A percentile compares a stretch with the other conserved stretches of the same genome.
These are phyloP conservation scores for Podaxis sp. DNA, from an alignment of 768 basidiomycete species.

Conservation along the genomic window DNA sequence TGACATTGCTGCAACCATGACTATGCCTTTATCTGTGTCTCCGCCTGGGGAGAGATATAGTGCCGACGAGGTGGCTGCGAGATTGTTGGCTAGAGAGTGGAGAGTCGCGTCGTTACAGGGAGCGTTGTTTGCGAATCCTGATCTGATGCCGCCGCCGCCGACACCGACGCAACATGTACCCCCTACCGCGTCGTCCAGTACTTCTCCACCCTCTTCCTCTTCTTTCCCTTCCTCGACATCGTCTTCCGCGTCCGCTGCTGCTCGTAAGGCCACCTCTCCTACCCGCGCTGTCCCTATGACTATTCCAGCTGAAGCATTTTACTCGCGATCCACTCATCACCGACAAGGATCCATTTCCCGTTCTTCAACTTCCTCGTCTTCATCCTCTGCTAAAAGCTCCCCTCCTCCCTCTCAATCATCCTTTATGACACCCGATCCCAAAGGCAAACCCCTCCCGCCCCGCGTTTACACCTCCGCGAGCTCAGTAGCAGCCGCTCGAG, in stretches of 20 bases:
- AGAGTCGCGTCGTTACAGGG: slow-evolving; percentile 13
- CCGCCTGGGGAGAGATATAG: neutral
- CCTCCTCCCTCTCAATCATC: slow-evolving; percentile 1
- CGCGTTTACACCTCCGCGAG: slow-evolving; percentile 11
- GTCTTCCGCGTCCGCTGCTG: neutral
- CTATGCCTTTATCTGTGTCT: slow-evolving; percentile 5
- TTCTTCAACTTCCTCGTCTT: neutral
- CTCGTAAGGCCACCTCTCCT: neutral
- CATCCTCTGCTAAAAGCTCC: slow-evolving; percentile 1
- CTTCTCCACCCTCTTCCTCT: neutral
- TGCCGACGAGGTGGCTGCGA: slow-evolving; percentile 8
- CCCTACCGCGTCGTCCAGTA: slow-evolving; percentile 3
- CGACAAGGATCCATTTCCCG: neutral
- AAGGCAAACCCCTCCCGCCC: neutral
- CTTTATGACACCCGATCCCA: neutral
- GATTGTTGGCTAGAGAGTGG: slow-evolving; percentile 11
- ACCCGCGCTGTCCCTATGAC: slow-evolving; percentile 8
- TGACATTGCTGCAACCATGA: neutral
- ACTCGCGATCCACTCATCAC: slow-evolving; percentile 9
- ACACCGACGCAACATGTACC: neutral
- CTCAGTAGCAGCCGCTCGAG: slow-evolving; percentile 13
- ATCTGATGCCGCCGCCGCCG: neutral
- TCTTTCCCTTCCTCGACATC: slow-evolving; percentile 10
- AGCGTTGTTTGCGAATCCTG: slow-evolving; percentile 6
- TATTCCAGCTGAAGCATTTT: slow-evolving; percentile 15